phyloP scores from a whole-genome alignment of 1,139 yeast genomes.

The Pichia sp. region DNA sequence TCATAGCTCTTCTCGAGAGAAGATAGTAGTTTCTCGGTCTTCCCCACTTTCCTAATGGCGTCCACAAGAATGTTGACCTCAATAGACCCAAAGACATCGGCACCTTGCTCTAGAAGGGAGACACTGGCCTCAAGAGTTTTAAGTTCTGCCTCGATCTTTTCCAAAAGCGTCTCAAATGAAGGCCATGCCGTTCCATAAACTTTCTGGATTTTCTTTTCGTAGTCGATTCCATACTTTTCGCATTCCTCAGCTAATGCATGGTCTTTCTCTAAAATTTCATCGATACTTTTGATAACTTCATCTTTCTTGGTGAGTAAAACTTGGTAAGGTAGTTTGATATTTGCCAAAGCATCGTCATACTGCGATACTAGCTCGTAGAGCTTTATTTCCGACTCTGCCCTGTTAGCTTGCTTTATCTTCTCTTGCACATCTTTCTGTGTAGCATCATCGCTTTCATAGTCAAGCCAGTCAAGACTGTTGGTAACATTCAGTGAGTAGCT shows the following conservation, averaged over 20 bases:
- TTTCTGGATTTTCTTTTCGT: conserved; percentile 32
- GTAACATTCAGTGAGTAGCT: conserved; percentile 38
- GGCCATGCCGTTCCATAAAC: conserved; percentile 8
- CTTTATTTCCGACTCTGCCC: conserved; percentile 36
- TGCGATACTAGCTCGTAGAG: conserved; percentile 35
- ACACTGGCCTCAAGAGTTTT: conserved; percentile 33
- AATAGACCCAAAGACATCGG: not conserved
- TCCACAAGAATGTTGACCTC: not conserved
- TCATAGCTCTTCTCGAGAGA: conserved; percentile 30
- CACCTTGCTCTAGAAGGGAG: not conserved
- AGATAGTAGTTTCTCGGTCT: not conserved
- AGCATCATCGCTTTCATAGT: conserved; percentile 63
- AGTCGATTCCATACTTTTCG: conserved; percentile 43
- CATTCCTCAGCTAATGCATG: conserved; percentile 37
- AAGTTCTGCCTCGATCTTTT: conserved; percentile 36
- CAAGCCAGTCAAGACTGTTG: conserved; percentile 73
- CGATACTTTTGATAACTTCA: not conserved
- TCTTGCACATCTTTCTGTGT: conserved; percentile 21
- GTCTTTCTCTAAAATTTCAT: conserved; percentile 3
- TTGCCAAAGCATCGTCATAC: not conserved
- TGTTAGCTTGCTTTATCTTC: conserved; percentile 22
- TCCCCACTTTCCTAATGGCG: not conserved
- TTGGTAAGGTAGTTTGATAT: conserved; percentile 6
- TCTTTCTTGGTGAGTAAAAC: conserved; percentile 1
- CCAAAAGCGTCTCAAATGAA: conserved; percentile 36